A percentile compares a stretch with the other conserved stretches of the same genome.
Evolutionary conservation across 179 eudicot species (phyloP).

Genomic region (Carnegiea gigantea): DNA sequence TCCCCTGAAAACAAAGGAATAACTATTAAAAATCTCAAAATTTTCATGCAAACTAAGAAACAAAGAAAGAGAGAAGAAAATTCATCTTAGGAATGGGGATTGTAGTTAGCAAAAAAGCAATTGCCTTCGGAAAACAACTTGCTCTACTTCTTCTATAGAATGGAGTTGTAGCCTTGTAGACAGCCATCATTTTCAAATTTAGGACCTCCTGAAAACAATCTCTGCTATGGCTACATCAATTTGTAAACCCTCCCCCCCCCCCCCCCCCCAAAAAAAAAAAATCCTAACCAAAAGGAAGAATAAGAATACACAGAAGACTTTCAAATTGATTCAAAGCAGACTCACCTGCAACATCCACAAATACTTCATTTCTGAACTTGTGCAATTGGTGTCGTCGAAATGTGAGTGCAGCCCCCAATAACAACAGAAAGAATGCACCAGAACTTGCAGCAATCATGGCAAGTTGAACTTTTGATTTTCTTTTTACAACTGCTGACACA

Average conservation of each 20-base stretch:
- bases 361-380: slow-evolving; percentile 48
- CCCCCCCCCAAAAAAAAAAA: not conserved
- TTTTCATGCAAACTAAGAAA: not conserved
- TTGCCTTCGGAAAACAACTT: too few species aligned
- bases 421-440: slow-evolving; percentile 61
- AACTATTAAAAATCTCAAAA: not conserved
- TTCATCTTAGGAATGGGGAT: too few species aligned
- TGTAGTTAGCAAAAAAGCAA: too few species aligned
- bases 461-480: slow-evolving; percentile 54
- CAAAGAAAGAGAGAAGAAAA: too few species aligned
- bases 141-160: too few species aligned
- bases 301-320: not conserved
- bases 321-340: slow-evolving; percentile 13
- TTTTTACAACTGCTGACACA: slow-evolving; percentile 41
- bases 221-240: too few species aligned
- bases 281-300: too few species aligned
- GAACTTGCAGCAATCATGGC: slow-evolving; percentile 54
- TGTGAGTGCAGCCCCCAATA: slow-evolving; percentile 58
- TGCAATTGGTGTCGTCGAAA: slow-evolving; percentile 42
- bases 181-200: too few species aligned
- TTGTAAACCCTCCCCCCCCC: too few species aligned
- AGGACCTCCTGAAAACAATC: too few species aligned
- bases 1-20: slow-evolving; percentile 47
- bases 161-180: too few species aligned
- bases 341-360: slow-evolving; percentile 80